Percentiles rank a stretch among this genome's conserved stretches.
These are phyloP conservation scores for Allium cepa DNA, from an alignment of 106 monocot species.

Conservation along the genomic window DNA sequence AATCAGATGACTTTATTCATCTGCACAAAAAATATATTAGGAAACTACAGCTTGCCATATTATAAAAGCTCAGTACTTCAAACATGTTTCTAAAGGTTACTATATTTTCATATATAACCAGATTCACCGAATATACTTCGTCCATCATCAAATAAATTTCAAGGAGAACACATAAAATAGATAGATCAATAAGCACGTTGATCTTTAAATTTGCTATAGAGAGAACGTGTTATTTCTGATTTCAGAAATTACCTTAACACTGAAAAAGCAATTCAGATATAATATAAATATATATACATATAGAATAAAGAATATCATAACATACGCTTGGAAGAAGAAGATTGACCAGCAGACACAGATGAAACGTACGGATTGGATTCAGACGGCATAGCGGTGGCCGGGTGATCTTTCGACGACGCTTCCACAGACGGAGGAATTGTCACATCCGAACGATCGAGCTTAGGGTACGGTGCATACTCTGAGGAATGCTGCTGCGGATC, in stretches of 20 bases:
- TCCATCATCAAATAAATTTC: too few species aligned
- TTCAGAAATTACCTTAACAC: neutral
- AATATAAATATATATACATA: neutral
- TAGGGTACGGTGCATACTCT: neutral
- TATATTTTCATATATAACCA: too few species aligned
- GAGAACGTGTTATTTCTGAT: neutral
- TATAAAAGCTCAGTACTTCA: too few species aligned
- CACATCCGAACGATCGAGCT: neutral
- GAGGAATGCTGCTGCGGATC: neutral
- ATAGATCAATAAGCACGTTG: neutral
- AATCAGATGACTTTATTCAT: neutral
- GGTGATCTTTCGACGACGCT: neutral
- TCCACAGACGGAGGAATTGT: neutral
- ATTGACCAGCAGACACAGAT: constrained; percentile 15
- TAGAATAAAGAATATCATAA: neutral
- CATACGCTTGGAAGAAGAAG: constrained; percentile 9
- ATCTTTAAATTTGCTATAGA: neutral
- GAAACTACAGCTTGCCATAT: neutral
- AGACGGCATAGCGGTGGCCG: constrained; percentile 16
- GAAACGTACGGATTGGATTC: constrained; percentile 41
- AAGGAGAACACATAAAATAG: neutral
- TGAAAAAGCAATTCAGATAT: neutral
- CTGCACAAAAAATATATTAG: neutral
- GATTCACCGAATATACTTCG: too few species aligned
- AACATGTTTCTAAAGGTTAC: too few species aligned